Base-by-base conservation (phyloP, 345 rosid genomes). In the Viola odorata region DNA sequence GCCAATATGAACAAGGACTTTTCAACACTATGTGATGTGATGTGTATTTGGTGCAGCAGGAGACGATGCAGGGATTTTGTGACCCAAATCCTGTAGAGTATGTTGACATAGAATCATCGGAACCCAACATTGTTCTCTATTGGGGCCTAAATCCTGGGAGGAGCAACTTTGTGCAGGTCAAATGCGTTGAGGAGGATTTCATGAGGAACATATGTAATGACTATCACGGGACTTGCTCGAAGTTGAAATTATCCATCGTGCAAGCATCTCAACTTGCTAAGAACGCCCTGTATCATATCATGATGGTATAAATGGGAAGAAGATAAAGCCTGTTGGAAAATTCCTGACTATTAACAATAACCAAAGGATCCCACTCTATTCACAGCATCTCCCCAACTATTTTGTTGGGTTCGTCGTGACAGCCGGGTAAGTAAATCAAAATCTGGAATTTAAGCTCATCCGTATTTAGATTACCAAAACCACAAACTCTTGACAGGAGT, bases 51-150 rank as follows among this genome's bases (percentile, higher is more conserved):
- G 40, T 64, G 68, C 82, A 85, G 90, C 70, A 82, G 45, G 87
- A 82, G 69, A 78, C 61, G 59, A 63, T 78, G 41, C 83, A 74
- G 40, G 85, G 85, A 36, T 50, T 68, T 0, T 78, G 80, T 42
- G 90, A 85, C 58, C 90, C 90, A 48, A 82, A 77, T 69, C 79
- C 90, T 41, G 41, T 62, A 17, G 87, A 85, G 69, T 71, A 77
- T 15, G 68, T 71, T 3, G 85, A 85, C 8, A 10, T 9, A 54
- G 68, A 61, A 37, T 53, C n/a, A 42, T 60, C 62, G 6, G 65
- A 78, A 64, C 80, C 81, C 2, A 76, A 73, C 61, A 57, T 71
- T 32, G 72, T 77, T 0, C 75, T 67, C 64, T 82, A 77, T 73
- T 81, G 88, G 85, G 83, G 85, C 14, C 58, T 82, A 45, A 83